A percentile compares a stretch with the other conserved stretches of the same genome.
phyloP scores from a whole-genome alignment of 148 eudicot species.

The Fagopyrum tataricum region DNA sequence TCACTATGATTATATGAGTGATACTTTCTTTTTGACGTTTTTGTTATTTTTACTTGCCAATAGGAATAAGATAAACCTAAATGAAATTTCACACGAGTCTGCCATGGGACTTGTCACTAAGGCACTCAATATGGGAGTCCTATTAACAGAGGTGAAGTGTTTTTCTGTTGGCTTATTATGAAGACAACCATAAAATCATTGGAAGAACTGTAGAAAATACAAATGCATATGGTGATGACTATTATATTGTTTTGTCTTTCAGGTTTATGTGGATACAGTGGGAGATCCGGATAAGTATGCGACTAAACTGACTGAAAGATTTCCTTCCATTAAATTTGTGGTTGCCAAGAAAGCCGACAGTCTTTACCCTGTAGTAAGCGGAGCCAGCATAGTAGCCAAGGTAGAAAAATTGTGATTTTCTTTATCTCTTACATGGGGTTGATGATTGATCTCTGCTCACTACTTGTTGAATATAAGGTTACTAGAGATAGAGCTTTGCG shows the following conservation, averaged over 20 bases:
- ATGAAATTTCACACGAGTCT: constrained; percentile 95
- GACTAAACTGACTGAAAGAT: constrained; percentile 57
- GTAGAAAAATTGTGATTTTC: constrained; percentile 23
- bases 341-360: constrained; percentile 99
- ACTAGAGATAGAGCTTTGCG: constrained; percentile 85
- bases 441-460: not conserved
- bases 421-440: not conserved
- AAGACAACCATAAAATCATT: not conserved
- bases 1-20: not conserved
- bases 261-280: constrained; percentile 96
- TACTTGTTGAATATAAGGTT: constrained; percentile 39
- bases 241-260: constrained; percentile 10
- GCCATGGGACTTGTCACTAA: constrained; percentile 80
- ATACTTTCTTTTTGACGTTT: constrained; percentile 4
- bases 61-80: constrained; percentile 90
- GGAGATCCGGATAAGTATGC: constrained; percentile 91
- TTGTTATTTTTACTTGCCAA: constrained; percentile 7
- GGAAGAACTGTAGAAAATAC: not conserved
- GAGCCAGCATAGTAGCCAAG: constrained; percentile 99
- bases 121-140: constrained; percentile 69
- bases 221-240: not conserved
- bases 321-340: constrained; percentile 86
- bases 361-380: constrained; percentile 98
- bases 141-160: constrained; percentile 70
- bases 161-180: not conserved